phyloP scores from a whole-genome alignment of 2,329 filamentous ascomycete species.

The Colletotrichum cordylinicola region DNA sequence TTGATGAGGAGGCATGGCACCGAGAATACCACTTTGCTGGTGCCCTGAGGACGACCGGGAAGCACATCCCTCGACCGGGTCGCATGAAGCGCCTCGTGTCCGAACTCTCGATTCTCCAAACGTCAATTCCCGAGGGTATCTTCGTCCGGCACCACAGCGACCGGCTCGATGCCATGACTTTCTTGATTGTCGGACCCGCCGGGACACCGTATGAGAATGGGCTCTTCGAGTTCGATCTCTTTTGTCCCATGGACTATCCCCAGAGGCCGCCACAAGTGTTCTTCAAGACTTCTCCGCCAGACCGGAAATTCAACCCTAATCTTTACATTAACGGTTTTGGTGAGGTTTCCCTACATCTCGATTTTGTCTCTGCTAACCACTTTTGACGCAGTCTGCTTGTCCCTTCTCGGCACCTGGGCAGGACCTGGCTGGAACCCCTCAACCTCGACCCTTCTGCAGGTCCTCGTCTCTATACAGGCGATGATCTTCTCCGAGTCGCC shows the following conservation, averaged over 20 bases:
- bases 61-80: background rate
- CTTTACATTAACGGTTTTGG: conserved; percentile 53
- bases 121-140: conserved; percentile 55
- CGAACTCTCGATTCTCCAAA: conserved; percentile 50
- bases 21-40: background rate
- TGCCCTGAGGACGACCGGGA: background rate
- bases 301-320: conserved; percentile 50
- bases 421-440: conserved; percentile 51
- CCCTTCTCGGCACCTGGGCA: conserved; percentile 53
- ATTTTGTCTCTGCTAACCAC: background rate
- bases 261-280: conserved; percentile 42
- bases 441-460: conserved; percentile 55
- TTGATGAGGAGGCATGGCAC: background rate
- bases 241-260: conserved; percentile 48
- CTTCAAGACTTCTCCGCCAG: conserved; percentile 45
- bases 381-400: conserved; percentile 48
- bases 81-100: conserved; percentile 54
- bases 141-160: conserved; percentile 51
- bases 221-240: conserved; percentile 61
- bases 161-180: conserved; percentile 55
- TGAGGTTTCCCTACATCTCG: conserved; percentile 27
- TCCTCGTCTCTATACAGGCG: conserved; percentile 61
- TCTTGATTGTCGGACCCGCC: conserved; percentile 52
- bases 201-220: conserved; percentile 60
- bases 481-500: conserved; percentile 63